phyloP scores from a whole-genome alignment of 2,329 filamentous ascomycete species.

The Alternaria burnsii region DNA sequence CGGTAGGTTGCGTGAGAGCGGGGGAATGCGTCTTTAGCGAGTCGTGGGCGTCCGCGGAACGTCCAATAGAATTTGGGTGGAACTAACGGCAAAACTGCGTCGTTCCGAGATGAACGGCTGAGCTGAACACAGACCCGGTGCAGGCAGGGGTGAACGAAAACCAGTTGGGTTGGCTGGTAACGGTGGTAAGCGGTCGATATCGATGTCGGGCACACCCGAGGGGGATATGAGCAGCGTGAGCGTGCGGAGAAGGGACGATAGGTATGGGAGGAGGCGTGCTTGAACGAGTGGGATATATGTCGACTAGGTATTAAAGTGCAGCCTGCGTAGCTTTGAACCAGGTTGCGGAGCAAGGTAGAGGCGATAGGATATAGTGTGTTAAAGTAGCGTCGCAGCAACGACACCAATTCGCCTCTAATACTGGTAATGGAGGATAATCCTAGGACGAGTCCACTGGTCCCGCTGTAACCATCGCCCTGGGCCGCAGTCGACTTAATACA shows the following conservation, averaged over 20 bases:
- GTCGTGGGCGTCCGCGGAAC: slow-evolving; percentile 36
- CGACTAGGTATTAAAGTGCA: slow-evolving; percentile 46
- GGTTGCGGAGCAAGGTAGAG: slow-evolving; percentile 43
- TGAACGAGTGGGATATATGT: slow-evolving; percentile 47
- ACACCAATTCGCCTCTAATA: slow-evolving; percentile 40
- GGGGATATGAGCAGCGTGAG: slow-evolving; percentile 29
- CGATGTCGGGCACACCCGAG: slow-evolving; percentile 29
- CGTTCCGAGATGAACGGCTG: slow-evolving; percentile 29
- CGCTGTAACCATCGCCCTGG: slow-evolving; percentile 39
- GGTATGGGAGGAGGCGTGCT: slow-evolving; percentile 42
- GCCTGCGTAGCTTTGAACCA: slow-evolving; percentile 22
- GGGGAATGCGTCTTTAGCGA: slow-evolving; percentile 48
- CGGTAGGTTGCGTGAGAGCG: slow-evolving; percentile 43
- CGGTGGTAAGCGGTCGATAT: slow-evolving; percentile 19
- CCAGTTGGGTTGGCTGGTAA: slow-evolving; percentile 20
- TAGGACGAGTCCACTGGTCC: slow-evolving; percentile 34
- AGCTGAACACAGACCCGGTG: slow-evolving; percentile 26
- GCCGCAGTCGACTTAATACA: slow-evolving; percentile 44
- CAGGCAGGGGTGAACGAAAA: slow-evolving; percentile 21
- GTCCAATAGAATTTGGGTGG: slow-evolving; percentile 40
- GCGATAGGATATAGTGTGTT: slow-evolving; percentile 44
- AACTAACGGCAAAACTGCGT: slow-evolving; percentile 39
- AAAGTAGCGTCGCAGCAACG: slow-evolving; percentile 44
- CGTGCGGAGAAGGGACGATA: slow-evolving; percentile 35
- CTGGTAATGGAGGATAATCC: slow-evolving; percentile 40